A percentile compares a stretch with the other conserved stretches of the same genome.
phyloP scores from a whole-genome alignment of 176 grass and related monocot species.

The Calamus simplicifolius region DNA sequence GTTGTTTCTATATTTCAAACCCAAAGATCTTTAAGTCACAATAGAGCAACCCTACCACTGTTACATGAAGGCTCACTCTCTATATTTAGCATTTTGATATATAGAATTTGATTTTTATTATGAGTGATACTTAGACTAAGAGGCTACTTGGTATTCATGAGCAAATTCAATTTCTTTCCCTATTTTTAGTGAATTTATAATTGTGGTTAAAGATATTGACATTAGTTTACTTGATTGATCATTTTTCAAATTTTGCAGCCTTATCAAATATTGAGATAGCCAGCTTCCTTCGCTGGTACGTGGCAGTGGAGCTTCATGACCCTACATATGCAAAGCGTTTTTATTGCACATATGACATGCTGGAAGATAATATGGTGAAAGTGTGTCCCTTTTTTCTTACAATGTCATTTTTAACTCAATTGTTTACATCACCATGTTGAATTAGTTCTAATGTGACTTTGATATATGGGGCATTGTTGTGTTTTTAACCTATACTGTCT shows the following conservation, averaged over 20 bases:
- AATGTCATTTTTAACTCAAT: neutral
- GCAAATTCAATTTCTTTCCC: too few species aligned
- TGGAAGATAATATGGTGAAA: slow-evolving; percentile 93
- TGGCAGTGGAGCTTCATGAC: slow-evolving; percentile 82
- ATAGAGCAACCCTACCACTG: too few species aligned
- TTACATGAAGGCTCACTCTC: too few species aligned
- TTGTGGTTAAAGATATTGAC: too few species aligned
- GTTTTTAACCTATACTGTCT: too few species aligned
- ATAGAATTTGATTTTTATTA: too few species aligned
- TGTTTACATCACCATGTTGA: neutral
- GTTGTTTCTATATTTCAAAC: too few species aligned
- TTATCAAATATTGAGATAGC: slow-evolving; percentile 98
- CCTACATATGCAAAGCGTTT: slow-evolving; percentile 73
- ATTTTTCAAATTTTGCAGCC: slow-evolving; percentile 34
- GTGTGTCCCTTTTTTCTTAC: slow-evolving; percentile 24
- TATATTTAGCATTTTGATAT: too few species aligned
- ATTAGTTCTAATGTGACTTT: neutral
- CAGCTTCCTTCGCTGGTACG: slow-evolving; percentile 95
- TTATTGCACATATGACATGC: slow-evolving; percentile 79
- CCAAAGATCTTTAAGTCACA: too few species aligned
- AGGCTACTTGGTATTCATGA: too few species aligned
- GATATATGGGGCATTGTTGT: too few species aligned
- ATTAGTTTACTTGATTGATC: neutral
- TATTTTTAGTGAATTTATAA: neutral
- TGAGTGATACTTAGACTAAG: too few species aligned